These are phyloP conservation scores for Umbilicaria muhlenbergii DNA, from an alignment of 495 filamentous ascomycete genomes.

Conservation along the genomic window DNA sequence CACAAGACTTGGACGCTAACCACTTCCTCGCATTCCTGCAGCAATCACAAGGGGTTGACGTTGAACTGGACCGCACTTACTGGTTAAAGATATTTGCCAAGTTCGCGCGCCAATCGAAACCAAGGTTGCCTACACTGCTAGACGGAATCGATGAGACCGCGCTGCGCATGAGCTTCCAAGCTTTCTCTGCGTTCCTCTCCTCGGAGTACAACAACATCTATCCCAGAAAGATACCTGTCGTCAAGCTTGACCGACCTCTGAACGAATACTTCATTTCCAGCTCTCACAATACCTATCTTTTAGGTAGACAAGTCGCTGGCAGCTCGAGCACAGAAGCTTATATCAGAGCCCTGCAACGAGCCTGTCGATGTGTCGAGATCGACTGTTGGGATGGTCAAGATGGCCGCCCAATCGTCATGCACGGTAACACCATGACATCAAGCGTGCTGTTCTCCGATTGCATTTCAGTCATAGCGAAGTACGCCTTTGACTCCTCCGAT, in stretches of 20 bases:
- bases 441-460: conserved; percentile 77
- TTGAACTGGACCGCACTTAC: conserved; percentile 42
- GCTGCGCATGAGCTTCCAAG: conserved; percentile 52
- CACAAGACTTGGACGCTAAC: conserved; percentile 46
- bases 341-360: conserved; percentile 71
- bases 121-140: conserved; percentile 28
- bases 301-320: conserved; percentile 78
- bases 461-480: conserved; percentile 81
- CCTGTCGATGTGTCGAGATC: conserved; percentile 90
- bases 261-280: conserved; percentile 98
- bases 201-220: conserved; percentile 53
- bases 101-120: conserved; percentile 48
- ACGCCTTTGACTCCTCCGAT: conserved; percentile 66
- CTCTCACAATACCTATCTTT: conserved; percentile 94
- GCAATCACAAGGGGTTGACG: conserved; percentile 57
- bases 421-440: conserved; percentile 78
- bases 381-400: conserved; percentile 94
- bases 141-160: conserved; percentile 24
- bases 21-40: conserved; percentile 67
- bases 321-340: conserved; percentile 89
- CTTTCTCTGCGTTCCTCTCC: conserved; percentile 59
- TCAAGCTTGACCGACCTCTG: conserved; percentile 61
- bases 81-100: conserved; percentile 67
- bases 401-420: conserved; percentile 72
- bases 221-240: conserved; percentile 36